These are phyloP conservation scores for Pseudogymnoascus sp. DNA, from an alignment of 2,329 filamentous ascomycete genomes.

Conservation along the genomic window DNA sequence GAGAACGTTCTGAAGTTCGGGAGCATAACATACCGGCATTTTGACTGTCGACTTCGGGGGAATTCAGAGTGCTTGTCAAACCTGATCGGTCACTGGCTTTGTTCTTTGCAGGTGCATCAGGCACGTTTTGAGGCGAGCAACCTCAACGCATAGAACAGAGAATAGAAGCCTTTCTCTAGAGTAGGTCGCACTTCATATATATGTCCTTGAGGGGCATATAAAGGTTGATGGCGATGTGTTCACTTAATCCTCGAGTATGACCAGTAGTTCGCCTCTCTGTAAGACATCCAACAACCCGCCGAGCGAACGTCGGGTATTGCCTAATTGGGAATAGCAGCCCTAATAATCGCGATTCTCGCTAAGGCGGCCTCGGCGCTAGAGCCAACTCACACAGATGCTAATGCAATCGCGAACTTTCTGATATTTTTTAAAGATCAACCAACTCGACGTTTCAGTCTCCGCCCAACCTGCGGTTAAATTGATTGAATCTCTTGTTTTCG, in stretches of 20 bases:
- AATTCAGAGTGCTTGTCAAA: constrained; percentile 3
- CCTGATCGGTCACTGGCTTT: constrained; percentile 6
- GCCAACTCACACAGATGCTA: neutral
- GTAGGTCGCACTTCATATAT: neutral
- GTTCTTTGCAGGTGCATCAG: constrained; percentile 6
- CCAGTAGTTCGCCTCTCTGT: neutral
- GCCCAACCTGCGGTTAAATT: constrained; percentile 95
- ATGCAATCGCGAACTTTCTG: constrained; percentile 6
- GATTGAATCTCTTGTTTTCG: constrained; percentile 91
- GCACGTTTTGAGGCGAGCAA: constrained; percentile 1
- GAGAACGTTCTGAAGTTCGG: neutral
- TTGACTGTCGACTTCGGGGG: neutral
- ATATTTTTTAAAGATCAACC: constrained; percentile 11
- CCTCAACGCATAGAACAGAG: neutral
- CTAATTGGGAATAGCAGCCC: constrained; percentile 7
- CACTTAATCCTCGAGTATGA: constrained; percentile 6
- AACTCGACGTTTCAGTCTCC: constrained; percentile 99
- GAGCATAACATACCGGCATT: constrained; percentile 6
- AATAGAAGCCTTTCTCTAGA: neutral
- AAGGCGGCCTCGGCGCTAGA: constrained; percentile 7
- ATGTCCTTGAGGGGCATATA: neutral
- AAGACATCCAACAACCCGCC: constrained; percentile 2
- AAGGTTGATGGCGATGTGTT: constrained; percentile 5
- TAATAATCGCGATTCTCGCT: constrained; percentile 9
- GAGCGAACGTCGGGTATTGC: neutral